phyloP scores from a whole-genome alignment of 129 eudicot genomes.

The Centrapalus pauciflorus region DNA sequence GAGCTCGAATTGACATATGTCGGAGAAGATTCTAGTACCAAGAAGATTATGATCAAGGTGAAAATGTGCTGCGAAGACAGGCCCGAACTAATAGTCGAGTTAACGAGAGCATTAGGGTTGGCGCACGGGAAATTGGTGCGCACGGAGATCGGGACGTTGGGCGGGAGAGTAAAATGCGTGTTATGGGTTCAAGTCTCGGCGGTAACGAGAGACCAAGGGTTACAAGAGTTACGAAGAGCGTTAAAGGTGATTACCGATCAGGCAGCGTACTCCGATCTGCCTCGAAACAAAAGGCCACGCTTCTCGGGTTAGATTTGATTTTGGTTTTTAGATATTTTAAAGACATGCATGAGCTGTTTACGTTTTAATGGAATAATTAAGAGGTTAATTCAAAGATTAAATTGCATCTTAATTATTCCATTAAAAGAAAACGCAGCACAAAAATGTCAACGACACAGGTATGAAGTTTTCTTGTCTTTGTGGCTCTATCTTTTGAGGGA shows the following conservation, averaged over 20 bases:
- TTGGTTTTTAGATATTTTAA: background rate
- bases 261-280: slow-evolving; percentile 32
- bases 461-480: background rate
- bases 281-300: slow-evolving; percentile 59
- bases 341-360: too few relatives aligned
- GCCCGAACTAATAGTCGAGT: slow-evolving; percentile 54
- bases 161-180: slow-evolving; percentile 69
- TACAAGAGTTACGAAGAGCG: slow-evolving; percentile 37
- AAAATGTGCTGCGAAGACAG: slow-evolving; percentile 71
- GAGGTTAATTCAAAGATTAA: too few relatives aligned
- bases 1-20: slow-evolving; percentile 41
- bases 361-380: too few relatives aligned
- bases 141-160: slow-evolving; percentile 75
- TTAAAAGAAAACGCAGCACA: too few relatives aligned
- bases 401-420: too few relatives aligned
- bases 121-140: slow-evolving; percentile 45
- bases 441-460: background rate
- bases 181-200: slow-evolving; percentile 48
- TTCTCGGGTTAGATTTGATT: slow-evolving; percentile 9
- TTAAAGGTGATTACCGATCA: slow-evolving; percentile 55
- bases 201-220: slow-evolving; percentile 32
- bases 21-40: slow-evolving; percentile 24
- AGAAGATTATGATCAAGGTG: slow-evolving; percentile 40
- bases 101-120: slow-evolving; percentile 49
- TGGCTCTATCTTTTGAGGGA: background rate